Evolutionary conservation across 2,329 filamentous ascomycete species (phyloP).

Genomic region (Penicillium sp.): DNA sequence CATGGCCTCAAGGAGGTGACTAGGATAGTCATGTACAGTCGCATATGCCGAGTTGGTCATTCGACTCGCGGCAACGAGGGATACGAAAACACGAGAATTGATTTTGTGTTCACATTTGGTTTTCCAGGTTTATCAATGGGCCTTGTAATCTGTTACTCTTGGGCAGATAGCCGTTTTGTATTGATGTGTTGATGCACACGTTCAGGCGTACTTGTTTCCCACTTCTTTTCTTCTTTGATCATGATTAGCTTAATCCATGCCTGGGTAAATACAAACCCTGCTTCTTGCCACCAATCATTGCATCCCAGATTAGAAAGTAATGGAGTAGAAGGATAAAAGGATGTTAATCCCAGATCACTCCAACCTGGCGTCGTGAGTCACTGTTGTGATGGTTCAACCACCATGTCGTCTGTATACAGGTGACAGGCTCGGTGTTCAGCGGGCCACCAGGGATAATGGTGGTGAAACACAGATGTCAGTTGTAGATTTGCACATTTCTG

Average conservation of each 20-base stretch:
- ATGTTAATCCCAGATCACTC: too few species aligned
- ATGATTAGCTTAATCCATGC: conserved; percentile 14
- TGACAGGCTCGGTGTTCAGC: too few species aligned
- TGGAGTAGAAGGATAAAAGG: too few species aligned
- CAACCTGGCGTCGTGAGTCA: too few species aligned
- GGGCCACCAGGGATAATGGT: too few species aligned
- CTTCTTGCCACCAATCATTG: neutral
- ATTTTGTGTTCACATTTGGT: conserved; percentile 9
- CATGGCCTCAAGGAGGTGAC: neutral
- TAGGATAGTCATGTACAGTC: neutral
- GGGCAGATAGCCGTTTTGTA: conserved; percentile 3
- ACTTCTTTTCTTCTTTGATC: conserved; percentile 3
- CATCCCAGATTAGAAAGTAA: neutral
- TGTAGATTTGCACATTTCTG: too few species aligned
- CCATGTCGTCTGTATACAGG: too few species aligned
- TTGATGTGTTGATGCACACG: conserved; percentile 13
- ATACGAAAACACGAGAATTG: conserved; percentile 22
- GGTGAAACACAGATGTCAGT: too few species aligned
- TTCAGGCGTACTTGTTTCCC: conserved; percentile 14
- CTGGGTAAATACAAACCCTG: conserved; percentile 12
- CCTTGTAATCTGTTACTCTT: conserved; percentile 15
- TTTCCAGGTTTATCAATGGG: conserved; percentile 12
- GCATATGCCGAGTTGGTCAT: neutral
- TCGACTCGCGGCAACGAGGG: conserved; percentile 14
- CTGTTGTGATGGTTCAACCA: too few species aligned